These are phyloP conservation scores for Symmetrospora coprosmae DNA, from an alignment of 768 basidiomycete species.

Conservation along the genomic window DNA sequence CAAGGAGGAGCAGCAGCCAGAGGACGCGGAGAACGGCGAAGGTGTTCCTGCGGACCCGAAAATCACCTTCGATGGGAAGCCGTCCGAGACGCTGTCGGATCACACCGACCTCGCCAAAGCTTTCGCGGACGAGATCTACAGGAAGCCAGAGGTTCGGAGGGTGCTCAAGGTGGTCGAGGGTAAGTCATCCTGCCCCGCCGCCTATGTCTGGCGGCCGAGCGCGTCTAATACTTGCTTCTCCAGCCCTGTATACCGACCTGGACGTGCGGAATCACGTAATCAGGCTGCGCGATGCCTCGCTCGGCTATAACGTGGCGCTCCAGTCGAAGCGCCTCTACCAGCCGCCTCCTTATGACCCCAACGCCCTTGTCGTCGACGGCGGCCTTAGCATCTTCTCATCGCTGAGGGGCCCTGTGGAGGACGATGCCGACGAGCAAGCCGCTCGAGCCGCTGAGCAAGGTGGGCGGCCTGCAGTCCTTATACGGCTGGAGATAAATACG, in stretches of 20 bases:
- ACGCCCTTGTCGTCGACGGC: conserved; percentile 23
- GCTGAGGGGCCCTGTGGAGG: conserved; percentile 2
- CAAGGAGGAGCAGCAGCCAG: conserved; percentile 28
- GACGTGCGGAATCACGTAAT: conserved; percentile 39
- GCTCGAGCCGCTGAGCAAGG: background rate
- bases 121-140: conserved; percentile 35
- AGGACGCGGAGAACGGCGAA: conserved; percentile 8
- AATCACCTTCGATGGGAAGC: conserved; percentile 31
- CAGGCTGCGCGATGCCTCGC: conserved; percentile 38
- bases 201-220: background rate
- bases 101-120: conserved; percentile 39
- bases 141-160: conserved; percentile 20
- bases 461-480: conserved; percentile 25
- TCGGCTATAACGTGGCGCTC: conserved; percentile 26
- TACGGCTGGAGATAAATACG: conserved; percentile 31
- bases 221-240: too few species aligned
- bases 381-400: conserved; percentile 26
- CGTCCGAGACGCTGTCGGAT: conserved; percentile 37
- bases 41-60: too few species aligned
- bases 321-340: conserved; percentile 15
- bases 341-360: conserved; percentile 30
- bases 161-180: conserved; percentile 39
- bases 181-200: conserved; percentile 27
- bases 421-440: background rate
- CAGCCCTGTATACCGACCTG: conserved; percentile 40